These are phyloP conservation scores for Solanum sparsipilum DNA, from an alignment of 257 asterid species.

Conservation along the genomic window DNA sequence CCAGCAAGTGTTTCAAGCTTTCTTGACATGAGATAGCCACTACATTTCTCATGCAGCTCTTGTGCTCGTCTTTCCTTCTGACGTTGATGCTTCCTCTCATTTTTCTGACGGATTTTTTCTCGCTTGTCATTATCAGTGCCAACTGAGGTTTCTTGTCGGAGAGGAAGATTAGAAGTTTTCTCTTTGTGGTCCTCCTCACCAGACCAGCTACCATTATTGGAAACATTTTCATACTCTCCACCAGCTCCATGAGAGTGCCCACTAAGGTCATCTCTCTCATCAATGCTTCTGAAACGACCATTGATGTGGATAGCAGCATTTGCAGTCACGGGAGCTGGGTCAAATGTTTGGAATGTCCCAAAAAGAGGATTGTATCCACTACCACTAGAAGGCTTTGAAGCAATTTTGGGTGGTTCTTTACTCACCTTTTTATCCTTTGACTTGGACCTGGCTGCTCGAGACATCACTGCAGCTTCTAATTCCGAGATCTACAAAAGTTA, in stretches of 20 bases:
- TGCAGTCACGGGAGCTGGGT: slow-evolving; percentile 48
- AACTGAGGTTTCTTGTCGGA: slow-evolving; percentile 34
- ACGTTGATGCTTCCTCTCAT: slow-evolving; percentile 76
- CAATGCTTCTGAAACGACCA: slow-evolving; percentile 78
- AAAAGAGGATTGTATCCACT: slow-evolving; percentile 78
- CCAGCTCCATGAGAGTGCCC: slow-evolving; percentile 43
- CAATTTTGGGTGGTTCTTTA: slow-evolving; percentile 56
- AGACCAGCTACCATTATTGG: slow-evolving; percentile 93
- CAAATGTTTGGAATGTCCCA: slow-evolving; percentile 67
- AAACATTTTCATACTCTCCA: slow-evolving; percentile 58
- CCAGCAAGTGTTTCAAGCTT: slow-evolving; percentile 70
- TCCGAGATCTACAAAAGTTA: slow-evolving; percentile 23
- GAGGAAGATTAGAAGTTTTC: slow-evolving; percentile 22
- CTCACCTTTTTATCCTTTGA: slow-evolving; percentile 67
- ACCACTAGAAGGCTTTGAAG: slow-evolving; percentile 50
- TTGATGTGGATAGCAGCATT: slow-evolving; percentile 39
- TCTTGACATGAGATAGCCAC: slow-evolving; percentile 73
- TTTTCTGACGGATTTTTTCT: slow-evolving; percentile 71
- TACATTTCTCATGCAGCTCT: slow-evolving; percentile 65
- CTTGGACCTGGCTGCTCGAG: slow-evolving; percentile 65
- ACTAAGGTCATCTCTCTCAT: slow-evolving; percentile 68
- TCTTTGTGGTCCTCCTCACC: slow-evolving; percentile 83
- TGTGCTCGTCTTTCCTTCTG: slow-evolving; percentile 83
- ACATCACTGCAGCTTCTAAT: slow-evolving; percentile 39
- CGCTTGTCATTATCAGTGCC: slow-evolving; percentile 68